Conservation (phyloP, 768 basidiomycete genomes). For the Suillus hirtellus region DNA sequence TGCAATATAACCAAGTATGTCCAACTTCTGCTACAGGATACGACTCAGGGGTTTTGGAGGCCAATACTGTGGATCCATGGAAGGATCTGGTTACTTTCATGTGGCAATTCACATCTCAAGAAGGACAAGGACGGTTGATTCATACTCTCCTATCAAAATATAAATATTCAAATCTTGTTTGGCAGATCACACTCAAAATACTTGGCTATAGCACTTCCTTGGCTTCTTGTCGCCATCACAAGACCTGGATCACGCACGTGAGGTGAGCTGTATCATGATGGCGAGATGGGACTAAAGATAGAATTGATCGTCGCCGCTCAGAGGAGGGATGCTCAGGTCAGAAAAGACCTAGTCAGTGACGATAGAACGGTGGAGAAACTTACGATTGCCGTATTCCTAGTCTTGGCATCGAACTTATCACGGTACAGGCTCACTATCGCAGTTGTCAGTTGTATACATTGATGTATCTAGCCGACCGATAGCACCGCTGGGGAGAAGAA, state of each 20-base stretch:
- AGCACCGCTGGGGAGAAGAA: conserved; percentile 44
- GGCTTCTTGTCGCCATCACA: conserved; percentile 23
- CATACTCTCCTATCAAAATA: conserved; percentile 10
- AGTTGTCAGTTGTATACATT: conserved; percentile 16
- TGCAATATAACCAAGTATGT: conserved; percentile 94
- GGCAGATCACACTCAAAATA: conserved; percentile 52
- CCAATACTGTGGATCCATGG: conserved; percentile 33
- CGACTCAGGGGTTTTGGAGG: conserved; percentile 47
- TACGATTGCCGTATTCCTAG: conserved; percentile 13
- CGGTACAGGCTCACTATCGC: conserved; percentile 32
- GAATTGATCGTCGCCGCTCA: conserved; percentile 26
- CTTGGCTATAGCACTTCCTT: conserved; percentile 28
- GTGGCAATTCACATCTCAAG: conserved; percentile 91
- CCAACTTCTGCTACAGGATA: conserved; percentile 93
- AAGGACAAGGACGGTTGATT: conserved; percentile 53
- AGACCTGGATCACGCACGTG: conserved; percentile 30
- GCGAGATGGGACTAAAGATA: conserved; percentile 30
- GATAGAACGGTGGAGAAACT: conserved; percentile 21
- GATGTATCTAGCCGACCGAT: conserved; percentile 5
- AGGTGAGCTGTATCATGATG: conserved; percentile 37
- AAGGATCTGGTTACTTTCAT: conserved; percentile 78
- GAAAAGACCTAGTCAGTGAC: conserved; percentile 24
- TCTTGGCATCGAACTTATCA: conserved; percentile 18
- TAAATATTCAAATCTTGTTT: background rate
- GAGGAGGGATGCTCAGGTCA: conserved; percentile 22